A percentile compares a stretch with the other conserved stretches of the same genome.
These are phyloP conservation scores for Blechomonas ayalai DNA, from an alignment of 208 protist species.

Conservation along the genomic window DNA sequence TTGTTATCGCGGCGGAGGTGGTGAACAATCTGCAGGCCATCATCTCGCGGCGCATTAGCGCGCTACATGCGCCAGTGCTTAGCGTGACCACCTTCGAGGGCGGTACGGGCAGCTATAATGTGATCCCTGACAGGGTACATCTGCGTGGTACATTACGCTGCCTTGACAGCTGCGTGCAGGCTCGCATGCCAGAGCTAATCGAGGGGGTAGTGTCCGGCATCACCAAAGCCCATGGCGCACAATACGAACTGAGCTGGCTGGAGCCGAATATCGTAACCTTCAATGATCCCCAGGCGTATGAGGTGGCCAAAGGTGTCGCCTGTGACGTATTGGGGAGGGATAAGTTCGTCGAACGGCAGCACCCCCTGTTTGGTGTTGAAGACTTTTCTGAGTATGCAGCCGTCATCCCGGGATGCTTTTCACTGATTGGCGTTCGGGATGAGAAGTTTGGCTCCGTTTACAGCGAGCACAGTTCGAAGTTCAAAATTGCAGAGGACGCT, in stretches of 20 bases:
- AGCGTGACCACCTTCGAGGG: constrained; percentile 54
- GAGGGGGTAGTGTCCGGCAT: constrained; percentile 66
- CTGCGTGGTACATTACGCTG: constrained; percentile 66
- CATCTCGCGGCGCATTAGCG: constrained; percentile 56
- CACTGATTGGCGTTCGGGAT: constrained; percentile 46
- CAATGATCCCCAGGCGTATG: constrained; percentile 66
- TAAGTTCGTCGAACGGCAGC: constrained; percentile 37
- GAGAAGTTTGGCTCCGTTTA: constrained; percentile 23
- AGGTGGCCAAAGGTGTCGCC: constrained; percentile 36
- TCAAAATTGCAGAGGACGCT: constrained; percentile 49
- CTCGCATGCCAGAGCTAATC: constrained; percentile 45
- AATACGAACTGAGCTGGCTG: constrained; percentile 60
- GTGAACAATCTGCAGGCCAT: constrained; percentile 48
- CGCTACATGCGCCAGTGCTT: constrained; percentile 48
- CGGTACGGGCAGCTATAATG: constrained; percentile 61
- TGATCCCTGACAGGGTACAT: constrained; percentile 59
- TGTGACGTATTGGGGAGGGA: constrained; percentile 29
- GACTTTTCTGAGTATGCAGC: constrained; percentile 78
- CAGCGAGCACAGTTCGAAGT: constrained; percentile 70
- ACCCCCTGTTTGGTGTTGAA: constrained; percentile 43
- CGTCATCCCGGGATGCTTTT: constrained; percentile 65
- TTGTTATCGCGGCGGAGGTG: constrained; percentile 47
- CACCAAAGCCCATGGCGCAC: constrained; percentile 44
- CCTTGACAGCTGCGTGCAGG: constrained; percentile 54
- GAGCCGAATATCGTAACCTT: constrained; percentile 80